A percentile compares a stretch with the other conserved stretches of the same genome.
Evolutionary conservation across 257 asterid genomes (phyloP).

Genomic region (Phtheirospermum japonicum): DNA sequence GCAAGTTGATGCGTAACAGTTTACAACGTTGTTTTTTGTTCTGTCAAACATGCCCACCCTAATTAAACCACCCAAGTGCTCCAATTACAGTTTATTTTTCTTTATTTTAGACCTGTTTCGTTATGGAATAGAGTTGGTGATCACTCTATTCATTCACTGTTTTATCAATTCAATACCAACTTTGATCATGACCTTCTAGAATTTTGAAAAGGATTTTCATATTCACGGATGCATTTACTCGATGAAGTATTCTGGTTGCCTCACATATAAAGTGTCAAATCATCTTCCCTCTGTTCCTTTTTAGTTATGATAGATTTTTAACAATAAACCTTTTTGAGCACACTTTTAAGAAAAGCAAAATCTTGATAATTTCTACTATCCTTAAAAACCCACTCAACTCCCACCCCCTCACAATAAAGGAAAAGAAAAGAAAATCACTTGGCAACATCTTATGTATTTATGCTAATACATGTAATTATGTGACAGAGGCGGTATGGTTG

Average conservation of each 20-base stretch:
- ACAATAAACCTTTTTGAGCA: no score
- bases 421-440: not conserved
- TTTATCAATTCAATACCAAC: not conserved
- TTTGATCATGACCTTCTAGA: no score
- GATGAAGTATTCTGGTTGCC: no score
- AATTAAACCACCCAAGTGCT: not conserved
- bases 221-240: no score
- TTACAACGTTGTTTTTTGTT: not conserved
- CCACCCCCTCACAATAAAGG: no score
- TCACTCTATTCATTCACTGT: not conserved
- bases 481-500: constrained; percentile 86
- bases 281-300: not conserved
- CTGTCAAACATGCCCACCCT: not conserved
- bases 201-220: not conserved
- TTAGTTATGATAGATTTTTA: not conserved
- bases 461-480: not conserved
- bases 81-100: not conserved
- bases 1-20: no score
- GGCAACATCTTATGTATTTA: not conserved
- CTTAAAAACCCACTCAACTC: not conserved
- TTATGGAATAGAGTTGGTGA: not conserved
- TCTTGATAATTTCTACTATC: no score
- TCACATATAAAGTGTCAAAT: not conserved
- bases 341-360: no score
- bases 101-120: not conserved